Conservation (phyloP, 2,329 filamentous ascomycete genomes). For the Ophiostoma sp. region DNA sequence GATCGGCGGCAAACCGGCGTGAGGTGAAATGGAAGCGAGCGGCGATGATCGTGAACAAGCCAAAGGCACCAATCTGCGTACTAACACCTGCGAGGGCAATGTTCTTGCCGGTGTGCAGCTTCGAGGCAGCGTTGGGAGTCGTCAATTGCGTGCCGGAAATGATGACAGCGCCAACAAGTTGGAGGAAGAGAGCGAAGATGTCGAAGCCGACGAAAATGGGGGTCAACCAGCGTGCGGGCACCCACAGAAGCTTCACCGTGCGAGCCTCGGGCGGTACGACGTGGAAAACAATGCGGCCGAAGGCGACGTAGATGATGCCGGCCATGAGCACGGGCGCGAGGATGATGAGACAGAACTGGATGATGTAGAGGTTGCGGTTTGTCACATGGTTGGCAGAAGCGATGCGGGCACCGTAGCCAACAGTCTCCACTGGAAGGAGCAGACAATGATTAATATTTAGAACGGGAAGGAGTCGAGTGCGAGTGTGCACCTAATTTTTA, state of each 20-base stretch:
- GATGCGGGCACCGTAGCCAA: conserved; percentile 40
- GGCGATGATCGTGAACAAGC: conserved; percentile 48
- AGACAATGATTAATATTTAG: background rate
- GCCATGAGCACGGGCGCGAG: conserved; percentile 44
- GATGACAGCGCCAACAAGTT: conserved; percentile 43
- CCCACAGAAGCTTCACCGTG: conserved; percentile 41
- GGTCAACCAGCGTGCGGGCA: conserved; percentile 40
- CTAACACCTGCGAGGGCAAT: conserved; percentile 44
- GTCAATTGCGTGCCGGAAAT: conserved; percentile 41
- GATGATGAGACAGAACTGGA: conserved; percentile 42
- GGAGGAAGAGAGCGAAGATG: conserved; percentile 42
- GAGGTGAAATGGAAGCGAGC: conserved; percentile 50
- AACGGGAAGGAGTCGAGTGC: background rate
- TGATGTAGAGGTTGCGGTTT: conserved; percentile 35
- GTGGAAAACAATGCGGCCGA: conserved; percentile 43
- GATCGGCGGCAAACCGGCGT: conserved; percentile 38
- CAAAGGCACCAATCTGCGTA: conserved; percentile 48
- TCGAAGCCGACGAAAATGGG: conserved; percentile 46
- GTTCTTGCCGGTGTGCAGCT: conserved; percentile 40
- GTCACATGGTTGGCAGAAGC: conserved; percentile 35
- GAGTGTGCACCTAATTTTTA: background rate
- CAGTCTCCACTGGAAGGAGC: conserved; percentile 39
- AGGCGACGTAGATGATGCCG: conserved; percentile 42
- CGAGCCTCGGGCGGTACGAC: conserved; percentile 39
- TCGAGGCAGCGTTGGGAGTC: conserved; percentile 36